Conservation (phyloP, 1,284 basidiomycete genomes). For the Microbotryum intermedium region DNA sequence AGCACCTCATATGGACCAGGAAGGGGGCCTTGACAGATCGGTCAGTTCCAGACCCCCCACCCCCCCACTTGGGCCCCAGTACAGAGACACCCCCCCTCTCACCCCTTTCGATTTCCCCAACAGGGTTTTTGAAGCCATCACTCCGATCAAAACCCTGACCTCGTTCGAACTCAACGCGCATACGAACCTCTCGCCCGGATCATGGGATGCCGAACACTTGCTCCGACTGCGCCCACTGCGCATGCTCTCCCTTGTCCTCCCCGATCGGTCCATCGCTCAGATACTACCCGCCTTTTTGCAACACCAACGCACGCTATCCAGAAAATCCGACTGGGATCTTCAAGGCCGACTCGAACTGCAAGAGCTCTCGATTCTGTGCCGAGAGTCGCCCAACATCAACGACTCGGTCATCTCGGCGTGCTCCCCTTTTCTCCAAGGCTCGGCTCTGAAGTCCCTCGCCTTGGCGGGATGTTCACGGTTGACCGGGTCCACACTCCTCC, state of each 20-base stretch:
- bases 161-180: slow-evolving; percentile 25
- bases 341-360: slow-evolving; percentile 6
- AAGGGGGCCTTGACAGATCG: slow-evolving; percentile 21
- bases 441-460: slow-evolving; percentile 10
- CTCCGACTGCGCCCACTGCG: slow-evolving; percentile 8
- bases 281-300: slow-evolving; percentile 15
- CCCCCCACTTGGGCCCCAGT: not conserved
- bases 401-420: slow-evolving; percentile 6
- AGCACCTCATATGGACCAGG: slow-evolving; percentile 21
- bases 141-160: slow-evolving; percentile 1
- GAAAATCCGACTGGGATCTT: not conserved
- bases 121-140: slow-evolving; percentile 22
- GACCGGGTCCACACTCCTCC: slow-evolving; percentile 9
- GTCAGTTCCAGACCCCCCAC: not conserved
- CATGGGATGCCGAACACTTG: slow-evolving; percentile 18
- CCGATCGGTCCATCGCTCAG: slow-evolving; percentile 21
- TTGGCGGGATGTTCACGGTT: slow-evolving; percentile 25
- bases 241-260: slow-evolving; percentile 25
- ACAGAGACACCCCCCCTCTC: not conserved
- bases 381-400: slow-evolving; percentile 22
- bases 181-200: slow-evolving; percentile 24
- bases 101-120: not conserved
- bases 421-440: not conserved
- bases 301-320: not conserved
- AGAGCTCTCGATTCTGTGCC: slow-evolving; percentile 23